Evolutionary conservation across 345 rosid genomes (phyloP).

Genomic region (Conringia planisiliqua): DNA sequence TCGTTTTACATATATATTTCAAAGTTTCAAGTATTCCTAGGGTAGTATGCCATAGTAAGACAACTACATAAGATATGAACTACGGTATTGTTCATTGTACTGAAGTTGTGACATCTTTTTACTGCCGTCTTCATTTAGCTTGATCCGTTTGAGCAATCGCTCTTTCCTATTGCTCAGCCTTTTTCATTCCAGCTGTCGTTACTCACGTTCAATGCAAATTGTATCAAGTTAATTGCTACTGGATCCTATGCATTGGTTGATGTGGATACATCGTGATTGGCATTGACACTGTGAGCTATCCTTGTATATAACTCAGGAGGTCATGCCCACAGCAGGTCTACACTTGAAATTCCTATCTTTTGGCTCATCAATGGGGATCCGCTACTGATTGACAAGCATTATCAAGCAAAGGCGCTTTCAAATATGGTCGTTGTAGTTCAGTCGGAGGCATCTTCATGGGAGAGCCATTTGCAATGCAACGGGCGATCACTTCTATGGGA

Average conservation of each 20-base stretch:
- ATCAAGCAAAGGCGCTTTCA: constrained; percentile 93
- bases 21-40: background rate
- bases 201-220: background rate
- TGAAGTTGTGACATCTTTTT: background rate
- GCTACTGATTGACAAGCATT: constrained; percentile 84
- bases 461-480: constrained; percentile 95
- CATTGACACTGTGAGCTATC: constrained; percentile 28
- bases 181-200: background rate
- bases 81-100: background rate
- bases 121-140: background rate
- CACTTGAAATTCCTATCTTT: constrained; percentile 94
- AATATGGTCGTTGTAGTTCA: constrained; percentile 94
- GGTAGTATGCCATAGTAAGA: background rate
- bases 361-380: constrained; percentile 93
- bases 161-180: background rate
- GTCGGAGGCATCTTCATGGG: constrained; percentile 92
- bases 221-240: background rate
- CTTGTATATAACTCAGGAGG: constrained; percentile 54
- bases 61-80: constrained; percentile 1
- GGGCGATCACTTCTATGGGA: constrained; percentile 91
- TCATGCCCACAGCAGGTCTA: constrained; percentile 88
- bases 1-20: background rate
- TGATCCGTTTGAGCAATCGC: constrained; percentile 1
- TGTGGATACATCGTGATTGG: constrained; percentile 4
- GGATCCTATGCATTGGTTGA: constrained; percentile 3